Conservation (phyloP, 768 basidiomycete species). For the Rhodotorula sphaerocarpa region DNA sequence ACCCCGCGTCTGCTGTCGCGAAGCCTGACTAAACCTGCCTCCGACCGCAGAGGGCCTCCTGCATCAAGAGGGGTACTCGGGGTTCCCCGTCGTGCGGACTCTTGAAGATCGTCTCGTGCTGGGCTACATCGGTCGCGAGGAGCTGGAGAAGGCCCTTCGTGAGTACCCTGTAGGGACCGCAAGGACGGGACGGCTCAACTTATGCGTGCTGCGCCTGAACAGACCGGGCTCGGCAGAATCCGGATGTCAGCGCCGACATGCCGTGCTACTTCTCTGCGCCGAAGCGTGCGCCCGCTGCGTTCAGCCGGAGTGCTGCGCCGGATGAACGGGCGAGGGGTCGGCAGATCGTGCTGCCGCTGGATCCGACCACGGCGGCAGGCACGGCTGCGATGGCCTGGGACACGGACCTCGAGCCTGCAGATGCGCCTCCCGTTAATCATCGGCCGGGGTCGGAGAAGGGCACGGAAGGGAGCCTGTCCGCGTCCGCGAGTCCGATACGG, state of each 20-base stretch:
- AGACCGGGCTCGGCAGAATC: neutral
- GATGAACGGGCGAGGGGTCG: conserved; percentile 1
- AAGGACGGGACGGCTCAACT: too few species aligned
- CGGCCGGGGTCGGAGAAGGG: neutral
- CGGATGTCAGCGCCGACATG: neutral
- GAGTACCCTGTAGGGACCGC: too few species aligned
- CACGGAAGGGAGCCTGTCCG: too few species aligned
- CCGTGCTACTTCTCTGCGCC: conserved; percentile 14
- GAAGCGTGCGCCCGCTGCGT: too few species aligned
- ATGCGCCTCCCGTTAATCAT: too few species aligned
- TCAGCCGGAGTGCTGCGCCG: too few species aligned
- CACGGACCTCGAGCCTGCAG: neutral
- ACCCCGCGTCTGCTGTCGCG: too few species aligned
- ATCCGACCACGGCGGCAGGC: neutral
- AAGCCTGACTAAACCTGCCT: conserved; percentile 64
- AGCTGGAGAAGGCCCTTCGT: conserved; percentile 78
- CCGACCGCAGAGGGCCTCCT: conserved; percentile 11
- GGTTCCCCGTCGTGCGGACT: conserved; percentile 32
- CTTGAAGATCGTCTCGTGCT: conserved; percentile 50
- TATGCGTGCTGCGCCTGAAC: too few species aligned
- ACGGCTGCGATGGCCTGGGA: neutral
- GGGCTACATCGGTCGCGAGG: conserved; percentile 83
- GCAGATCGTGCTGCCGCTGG: neutral
- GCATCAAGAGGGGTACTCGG: conserved; percentile 27
- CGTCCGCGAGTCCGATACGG: too few species aligned